Evolutionary conservation across 495 filamentous ascomycete genomes (phyloP).

Genomic region (Penicillium antarcticum): DNA sequence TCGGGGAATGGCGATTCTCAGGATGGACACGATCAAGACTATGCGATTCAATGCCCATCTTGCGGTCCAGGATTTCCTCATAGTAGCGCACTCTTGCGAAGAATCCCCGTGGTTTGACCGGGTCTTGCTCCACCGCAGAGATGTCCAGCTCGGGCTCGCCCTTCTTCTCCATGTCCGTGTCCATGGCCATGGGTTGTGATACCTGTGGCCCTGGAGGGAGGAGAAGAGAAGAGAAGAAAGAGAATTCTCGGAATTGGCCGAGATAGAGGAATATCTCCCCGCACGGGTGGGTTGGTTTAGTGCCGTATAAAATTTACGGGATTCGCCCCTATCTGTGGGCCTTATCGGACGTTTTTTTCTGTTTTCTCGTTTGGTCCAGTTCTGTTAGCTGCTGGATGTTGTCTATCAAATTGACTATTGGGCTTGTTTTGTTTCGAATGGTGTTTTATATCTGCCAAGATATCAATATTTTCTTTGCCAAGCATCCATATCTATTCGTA

Average conservation of each 20-base stretch:
- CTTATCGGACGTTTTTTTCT: not conserved
- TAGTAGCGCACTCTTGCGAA: constrained; percentile 38
- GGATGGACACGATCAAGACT: constrained; percentile 49
- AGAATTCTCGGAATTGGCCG: not conserved
- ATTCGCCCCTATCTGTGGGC: not conserved
- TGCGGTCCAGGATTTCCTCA: constrained; percentile 48
- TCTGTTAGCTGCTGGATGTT: too few relatives aligned
- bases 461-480: too few relatives aligned
- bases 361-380: too few relatives aligned
- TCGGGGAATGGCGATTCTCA: constrained; percentile 35
- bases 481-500: too few relatives aligned
- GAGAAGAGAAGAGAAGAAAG: not conserved
- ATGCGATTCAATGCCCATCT: constrained; percentile 52
- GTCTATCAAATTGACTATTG: too few relatives aligned
- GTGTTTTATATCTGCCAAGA: too few relatives aligned
- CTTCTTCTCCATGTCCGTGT: constrained; percentile 41
- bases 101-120: constrained; percentile 18
- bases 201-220: not conserved
- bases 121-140: constrained; percentile 14
- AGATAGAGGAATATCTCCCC: not conserved
- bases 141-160: constrained; percentile 48
- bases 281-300: not conserved
- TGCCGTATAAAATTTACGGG: not conserved
- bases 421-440: too few relatives aligned
- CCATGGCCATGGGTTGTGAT: not conserved